Evolutionary conservation across 1,139 yeast genomes (phyloP), one percentile per base, ranked within the genome.

Genomic region (Magnusiomyces tetraspermus): DNA sequence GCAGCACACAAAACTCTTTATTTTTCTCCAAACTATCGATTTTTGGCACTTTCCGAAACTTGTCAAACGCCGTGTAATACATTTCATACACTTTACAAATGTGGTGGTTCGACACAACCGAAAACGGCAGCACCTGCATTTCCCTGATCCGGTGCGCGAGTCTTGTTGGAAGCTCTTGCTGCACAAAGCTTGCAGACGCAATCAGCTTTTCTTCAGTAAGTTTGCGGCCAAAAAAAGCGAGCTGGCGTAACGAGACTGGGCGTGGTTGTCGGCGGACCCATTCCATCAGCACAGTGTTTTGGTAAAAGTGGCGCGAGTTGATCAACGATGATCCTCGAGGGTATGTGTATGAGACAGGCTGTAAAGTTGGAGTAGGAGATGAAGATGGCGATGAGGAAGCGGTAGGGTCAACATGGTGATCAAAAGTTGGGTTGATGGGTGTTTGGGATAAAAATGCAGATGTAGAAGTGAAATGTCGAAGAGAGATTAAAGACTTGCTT

Each of bases 211-310:
- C 87, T 57, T 78, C 78, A n/a, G 89, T 85, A 51, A 90, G 69
- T 54, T 79, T 79, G 62, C 84, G 83, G 48, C 96, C 97, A 66
- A 84, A 92, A 50, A 89, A 90, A 1, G 96, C 96, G 59, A 90
- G 70, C 62, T 90, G 97, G 55, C 89, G 75, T 30, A 92, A 69
- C 0, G 96, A 84, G 22, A 92, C 95, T 0, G 97, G 96, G 63
- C 87, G 88, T 0, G 96, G 92, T n/a, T 74, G 70, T 58, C 80
- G 78, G 54, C 76, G 72, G 24, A 79, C 70, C 77, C 88, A 89
- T 49, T 78, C 77, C 66, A 82, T 72, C 53, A 90, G 71, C 8
- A 87, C 76, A 26, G 84, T 80, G 65, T 89, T 89, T 62, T 90
- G 97, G 66, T 85, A 89, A 67, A 85, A 92, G 65, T 90, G 97